Percentiles rank a stretch among this genome's conserved stretches.
phyloP scores from a whole-genome alignment of 768 basidiomycete species.

The Lactarius akahatsu region DNA sequence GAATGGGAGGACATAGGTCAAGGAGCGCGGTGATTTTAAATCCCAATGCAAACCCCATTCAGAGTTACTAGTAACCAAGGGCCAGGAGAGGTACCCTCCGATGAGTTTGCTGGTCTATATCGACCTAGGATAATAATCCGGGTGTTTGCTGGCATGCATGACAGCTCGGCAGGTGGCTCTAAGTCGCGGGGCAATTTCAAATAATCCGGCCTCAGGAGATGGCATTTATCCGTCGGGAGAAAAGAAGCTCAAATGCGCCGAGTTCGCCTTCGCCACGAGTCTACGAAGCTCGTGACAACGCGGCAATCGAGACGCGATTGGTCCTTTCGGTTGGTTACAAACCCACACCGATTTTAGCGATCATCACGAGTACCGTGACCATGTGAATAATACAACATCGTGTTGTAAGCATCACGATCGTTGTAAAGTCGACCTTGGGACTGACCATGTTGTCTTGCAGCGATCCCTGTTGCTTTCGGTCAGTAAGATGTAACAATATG shows the following conservation, averaged over 20 bases:
- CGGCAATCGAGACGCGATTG: neutral
- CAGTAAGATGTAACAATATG: too few relatives aligned
- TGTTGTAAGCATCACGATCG: too few relatives aligned
- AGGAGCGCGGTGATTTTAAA: neutral
- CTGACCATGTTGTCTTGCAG: neutral
- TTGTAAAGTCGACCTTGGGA: neutral
- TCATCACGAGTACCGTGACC: too few relatives aligned
- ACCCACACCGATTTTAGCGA: too few relatives aligned
- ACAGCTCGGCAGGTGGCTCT: neutral
- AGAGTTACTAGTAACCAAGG: neutral
- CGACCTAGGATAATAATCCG: neutral
- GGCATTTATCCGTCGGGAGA: too few relatives aligned
- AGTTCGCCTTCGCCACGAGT: neutral
- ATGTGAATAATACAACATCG: too few relatives aligned
- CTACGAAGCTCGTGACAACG: neutral
- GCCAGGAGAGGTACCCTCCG: neutral
- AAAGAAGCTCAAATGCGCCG: too few relatives aligned
- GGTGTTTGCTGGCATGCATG: neutral
- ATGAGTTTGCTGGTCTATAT: neutral
- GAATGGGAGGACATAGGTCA: neutral
- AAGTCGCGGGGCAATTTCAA: neutral
- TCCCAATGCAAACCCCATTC: neutral
- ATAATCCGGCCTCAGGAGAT: too few relatives aligned
- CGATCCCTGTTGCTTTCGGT: too few relatives aligned
- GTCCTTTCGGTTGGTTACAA: neutral